phyloP scores from a whole-genome alignment of 352 stramenopile genomes.

The Globisporangium solare region DNA sequence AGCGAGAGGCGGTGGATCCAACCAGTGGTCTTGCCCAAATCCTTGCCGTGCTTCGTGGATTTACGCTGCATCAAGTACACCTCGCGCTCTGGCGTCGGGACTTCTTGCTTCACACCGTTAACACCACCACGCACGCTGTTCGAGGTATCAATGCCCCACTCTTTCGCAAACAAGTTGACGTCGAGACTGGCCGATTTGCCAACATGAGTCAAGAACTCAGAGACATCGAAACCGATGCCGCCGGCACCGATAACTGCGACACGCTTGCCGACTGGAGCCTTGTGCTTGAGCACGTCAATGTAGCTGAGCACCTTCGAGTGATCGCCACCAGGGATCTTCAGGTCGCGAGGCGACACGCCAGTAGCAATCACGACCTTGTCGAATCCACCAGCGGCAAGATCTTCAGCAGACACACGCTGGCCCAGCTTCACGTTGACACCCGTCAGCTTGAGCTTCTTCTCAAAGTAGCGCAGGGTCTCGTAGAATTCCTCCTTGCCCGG shows the following conservation, averaged over 20 bases:
- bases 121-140: conserved; percentile 85
- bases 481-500: conserved; percentile 98
- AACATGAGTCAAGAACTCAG: conserved; percentile 91
- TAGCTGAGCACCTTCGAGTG: conserved; percentile 93
- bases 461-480: conserved; percentile 96
- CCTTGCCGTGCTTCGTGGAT: conserved; percentile 88
- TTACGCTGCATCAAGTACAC: conserved; percentile 96
- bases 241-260: conserved; percentile 96
- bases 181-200: conserved; percentile 62
- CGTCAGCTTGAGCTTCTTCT: conserved; percentile 81
- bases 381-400: conserved; percentile 52
- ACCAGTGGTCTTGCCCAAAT: conserved; percentile 94
- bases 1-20: conserved; percentile 96
- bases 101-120: conserved; percentile 35
- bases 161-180: conserved; percentile 84
- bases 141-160: conserved; percentile 93
- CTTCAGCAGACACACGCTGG: conserved; percentile 37
- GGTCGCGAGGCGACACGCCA: conserved; percentile 87
- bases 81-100: conserved; percentile 55
- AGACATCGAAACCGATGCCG: conserved; percentile 98
- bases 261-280: conserved; percentile 84
- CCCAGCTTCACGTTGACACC: conserved; percentile 82
- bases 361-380: conserved; percentile 96
- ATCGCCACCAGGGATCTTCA: conserved; percentile 87
- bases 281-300: conserved; percentile 92